These are phyloP conservation scores for Leptomonas pyrrhocoris DNA, from an alignment of 208 protist species.

Conservation along the genomic window DNA sequence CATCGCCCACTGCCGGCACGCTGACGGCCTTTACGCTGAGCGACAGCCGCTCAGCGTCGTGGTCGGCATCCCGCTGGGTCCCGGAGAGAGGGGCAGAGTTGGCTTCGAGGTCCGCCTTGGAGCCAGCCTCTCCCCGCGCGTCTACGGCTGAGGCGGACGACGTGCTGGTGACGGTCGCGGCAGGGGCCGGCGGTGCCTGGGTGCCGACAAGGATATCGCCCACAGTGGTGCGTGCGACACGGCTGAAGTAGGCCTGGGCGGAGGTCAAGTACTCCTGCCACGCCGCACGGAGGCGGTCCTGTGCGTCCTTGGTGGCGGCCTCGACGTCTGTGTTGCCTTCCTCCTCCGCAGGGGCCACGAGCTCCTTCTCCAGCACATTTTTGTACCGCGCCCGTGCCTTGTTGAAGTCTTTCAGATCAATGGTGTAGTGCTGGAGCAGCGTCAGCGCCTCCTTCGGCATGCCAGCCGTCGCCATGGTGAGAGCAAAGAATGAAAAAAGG, in stretches of 20 bases:
- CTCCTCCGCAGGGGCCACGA: slow-evolving; percentile 32
- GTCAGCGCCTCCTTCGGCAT: slow-evolving; percentile 56
- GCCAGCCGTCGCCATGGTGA: slow-evolving; percentile 52
- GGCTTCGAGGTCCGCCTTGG: slow-evolving; percentile 17
- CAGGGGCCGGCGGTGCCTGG: background rate
- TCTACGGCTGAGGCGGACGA: background rate
- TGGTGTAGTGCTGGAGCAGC: slow-evolving; percentile 66
- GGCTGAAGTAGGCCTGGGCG: slow-evolving; percentile 50
- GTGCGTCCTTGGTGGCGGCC: slow-evolving; percentile 34
- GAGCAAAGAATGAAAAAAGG: background rate
- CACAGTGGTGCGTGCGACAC: slow-evolving; percentile 25
- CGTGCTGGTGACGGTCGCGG: background rate
- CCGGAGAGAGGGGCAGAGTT: slow-evolving; percentile 11
- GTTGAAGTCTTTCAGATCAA: slow-evolving; percentile 81
- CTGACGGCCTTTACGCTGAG: slow-evolving; percentile 20
- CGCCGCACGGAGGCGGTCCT: slow-evolving; percentile 43
- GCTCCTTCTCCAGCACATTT: slow-evolving; percentile 43
- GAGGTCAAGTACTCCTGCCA: slow-evolving; percentile 65
- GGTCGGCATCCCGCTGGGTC: background rate
- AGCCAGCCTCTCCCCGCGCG: background rate
- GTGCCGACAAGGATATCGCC: slow-evolving; percentile 28
- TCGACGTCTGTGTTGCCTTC: slow-evolving; percentile 37
- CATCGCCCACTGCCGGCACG: slow-evolving; percentile 11
- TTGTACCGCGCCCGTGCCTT: slow-evolving; percentile 68
- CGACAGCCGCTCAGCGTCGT: slow-evolving; percentile 1